Evolutionary conservation across 1,284 basidiomycete species (phyloP), one percentile per base, ranked within the genome.

Genomic region (Wallemia hederae): DNA sequence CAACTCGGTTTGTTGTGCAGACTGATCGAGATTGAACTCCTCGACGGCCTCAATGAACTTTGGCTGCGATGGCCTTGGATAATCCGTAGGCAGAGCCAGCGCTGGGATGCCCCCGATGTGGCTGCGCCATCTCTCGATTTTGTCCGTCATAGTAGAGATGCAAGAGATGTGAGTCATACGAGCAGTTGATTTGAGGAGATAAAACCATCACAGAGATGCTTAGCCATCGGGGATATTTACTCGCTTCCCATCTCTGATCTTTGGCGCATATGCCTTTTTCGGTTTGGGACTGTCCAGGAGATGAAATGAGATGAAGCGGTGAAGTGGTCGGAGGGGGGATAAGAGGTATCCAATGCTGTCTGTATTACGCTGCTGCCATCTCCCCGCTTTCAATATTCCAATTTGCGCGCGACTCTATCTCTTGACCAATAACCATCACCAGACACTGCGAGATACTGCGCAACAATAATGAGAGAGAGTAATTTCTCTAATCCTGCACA

Each of bases 401-500:
- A 14, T 22, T 49, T 22, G 39, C n/a, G 19, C 39, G 39, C 39
- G 39, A 49, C 22, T 49, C 5, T 11, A 49, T 49, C 39, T 49
- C 39, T 49, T 49, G 39, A n/a, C 3, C 39, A 11, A 9, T 3
- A 11, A 49, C 39, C 39, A n/a, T 22, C 39, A 49, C 14, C 39
- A n/a, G 39, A 22, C n/a, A 15, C 5, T 5, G 22, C 39, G n/a
- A 49, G 39, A 49, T 49, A 49, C 39, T 49, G 39, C 14, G n/a
- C 11, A 17, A 11, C 22, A 49, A 65, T 39, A 58, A 97, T 98
- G 92, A 80, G 92, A 67, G 91, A 98, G 72, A 86, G 86, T 68
- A 97, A 94, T 77, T 91, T 92, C 74, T 83, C 84, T 61, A 92
- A 92, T 73, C 88, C 91, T 27, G 79, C 82, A 57, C 89, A 92